These are phyloP conservation scores for Fusarium algeriense DNA, from an alignment of 2,329 filamentous ascomycete genomes.

Conservation along the genomic window DNA sequence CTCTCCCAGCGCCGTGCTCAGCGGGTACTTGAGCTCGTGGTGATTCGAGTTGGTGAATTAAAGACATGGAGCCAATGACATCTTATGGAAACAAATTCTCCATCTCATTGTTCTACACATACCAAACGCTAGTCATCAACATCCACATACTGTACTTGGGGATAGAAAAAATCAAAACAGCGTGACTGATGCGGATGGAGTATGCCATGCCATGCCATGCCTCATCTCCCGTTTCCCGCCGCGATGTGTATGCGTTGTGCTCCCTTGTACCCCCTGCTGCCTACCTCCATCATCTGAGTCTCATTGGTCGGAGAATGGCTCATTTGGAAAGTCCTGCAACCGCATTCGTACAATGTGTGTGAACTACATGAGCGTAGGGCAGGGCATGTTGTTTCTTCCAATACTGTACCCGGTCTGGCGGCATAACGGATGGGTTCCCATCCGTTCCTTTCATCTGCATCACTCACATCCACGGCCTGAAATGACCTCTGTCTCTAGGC, in stretches of 20 bases:
- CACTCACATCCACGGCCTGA: slow-evolving; percentile 36
- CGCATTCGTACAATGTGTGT: slow-evolving; percentile 20
- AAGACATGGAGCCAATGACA: slow-evolving; percentile 27
- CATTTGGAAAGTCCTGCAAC: slow-evolving; percentile 26
- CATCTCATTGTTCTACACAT: slow-evolving; percentile 17
- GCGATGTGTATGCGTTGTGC: slow-evolving; percentile 25
- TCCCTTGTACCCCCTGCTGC: slow-evolving; percentile 24
- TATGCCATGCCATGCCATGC: slow-evolving; percentile 22
- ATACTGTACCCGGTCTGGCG: slow-evolving; percentile 20
- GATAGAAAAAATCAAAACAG: slow-evolving; percentile 8
- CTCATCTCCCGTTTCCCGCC: slow-evolving; percentile 41
- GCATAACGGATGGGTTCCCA: slow-evolving; percentile 39
- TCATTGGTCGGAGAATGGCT: slow-evolving; percentile 24
- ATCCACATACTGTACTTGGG: slow-evolving; percentile 11
- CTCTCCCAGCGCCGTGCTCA: slow-evolving; percentile 16
- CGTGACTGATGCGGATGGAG: slow-evolving; percentile 10
- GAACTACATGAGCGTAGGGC: slow-evolving; percentile 25
- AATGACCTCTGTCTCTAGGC: slow-evolving; percentile 37
- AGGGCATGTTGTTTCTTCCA: slow-evolving; percentile 20
- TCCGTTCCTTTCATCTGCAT: slow-evolving; percentile 42
- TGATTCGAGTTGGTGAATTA: slow-evolving; percentile 25
- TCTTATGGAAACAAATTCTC: slow-evolving; percentile 21
- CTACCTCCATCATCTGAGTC: background rate
- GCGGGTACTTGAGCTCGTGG: slow-evolving; percentile 13
- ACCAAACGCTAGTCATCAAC: slow-evolving; percentile 14